Conservation (phyloP, 768 basidiomycete genomes). For the Dendrothele bispora region DNA sequence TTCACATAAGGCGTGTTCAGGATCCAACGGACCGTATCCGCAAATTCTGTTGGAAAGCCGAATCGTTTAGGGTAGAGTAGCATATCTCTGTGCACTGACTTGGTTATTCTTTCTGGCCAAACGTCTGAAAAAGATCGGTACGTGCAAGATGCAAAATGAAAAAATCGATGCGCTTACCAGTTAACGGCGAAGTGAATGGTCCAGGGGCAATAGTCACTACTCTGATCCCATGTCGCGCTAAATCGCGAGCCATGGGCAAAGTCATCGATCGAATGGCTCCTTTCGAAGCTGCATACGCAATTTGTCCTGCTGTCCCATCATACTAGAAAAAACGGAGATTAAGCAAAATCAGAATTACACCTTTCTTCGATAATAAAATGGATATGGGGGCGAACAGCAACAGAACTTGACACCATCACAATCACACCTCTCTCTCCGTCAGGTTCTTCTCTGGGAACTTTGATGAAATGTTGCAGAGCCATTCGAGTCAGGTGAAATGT, state of each 20-base stretch:
- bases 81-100: slow-evolving; percentile 37
- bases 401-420: slow-evolving; percentile 55
- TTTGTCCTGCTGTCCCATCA: slow-evolving; percentile 58
- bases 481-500: slow-evolving; percentile 60
- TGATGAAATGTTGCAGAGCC: slow-evolving; percentile 49
- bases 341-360: neutral
- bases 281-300: slow-evolving; percentile 56
- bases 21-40: slow-evolving; percentile 48
- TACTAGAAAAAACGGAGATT: slow-evolving; percentile 36
- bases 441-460: slow-evolving; percentile 41
- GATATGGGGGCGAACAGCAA: slow-evolving; percentile 33
- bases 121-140: slow-evolving; percentile 6
- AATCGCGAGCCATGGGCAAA: slow-evolving; percentile 60
- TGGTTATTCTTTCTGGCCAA: slow-evolving; percentile 34
- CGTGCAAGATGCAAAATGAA: neutral
- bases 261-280: slow-evolving; percentile 59
- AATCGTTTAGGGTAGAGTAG: slow-evolving; percentile 47
- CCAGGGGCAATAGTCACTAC: slow-evolving; percentile 60
- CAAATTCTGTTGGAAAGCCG: slow-evolving; percentile 50
- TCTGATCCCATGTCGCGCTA: slow-evolving; percentile 49
- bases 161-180: slow-evolving; percentile 17
- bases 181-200: slow-evolving; percentile 49
- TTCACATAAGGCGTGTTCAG: slow-evolving; percentile 55
- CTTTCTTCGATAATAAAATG: neutral
- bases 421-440: slow-evolving; percentile 61